Conservation (phyloP, 352 stramenopile genomes). For the Globisporangium nodosum region DNA sequence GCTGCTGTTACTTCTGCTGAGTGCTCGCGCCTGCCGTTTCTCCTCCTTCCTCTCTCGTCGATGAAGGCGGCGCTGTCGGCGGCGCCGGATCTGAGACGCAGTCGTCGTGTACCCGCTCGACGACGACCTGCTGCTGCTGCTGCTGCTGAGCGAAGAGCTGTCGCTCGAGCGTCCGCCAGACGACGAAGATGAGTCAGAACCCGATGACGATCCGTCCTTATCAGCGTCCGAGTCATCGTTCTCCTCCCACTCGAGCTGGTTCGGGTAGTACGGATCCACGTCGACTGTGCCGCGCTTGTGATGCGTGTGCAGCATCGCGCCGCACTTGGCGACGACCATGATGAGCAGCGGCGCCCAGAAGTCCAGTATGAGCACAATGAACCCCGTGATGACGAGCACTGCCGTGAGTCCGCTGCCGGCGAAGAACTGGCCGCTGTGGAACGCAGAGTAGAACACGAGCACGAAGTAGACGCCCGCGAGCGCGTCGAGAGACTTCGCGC, state of each 20-base stretch:
- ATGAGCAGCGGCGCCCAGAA: constrained; percentile 63
- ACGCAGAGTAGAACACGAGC: constrained; percentile 62
- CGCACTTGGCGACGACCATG: constrained; percentile 59
- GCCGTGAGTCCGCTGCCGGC: constrained; percentile 28
- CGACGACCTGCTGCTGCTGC: constrained; percentile 10
- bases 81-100: constrained; percentile 7
- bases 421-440: constrained; percentile 56
- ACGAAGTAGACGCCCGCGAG: constrained; percentile 54
- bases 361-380: constrained; percentile 51
- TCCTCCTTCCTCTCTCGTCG: constrained; percentile 3
- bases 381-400: constrained; percentile 35
- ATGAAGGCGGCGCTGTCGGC: not conserved
- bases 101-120: constrained; percentile 14
- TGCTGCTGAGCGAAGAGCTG: constrained; percentile 8
- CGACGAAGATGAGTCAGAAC: constrained; percentile 7
- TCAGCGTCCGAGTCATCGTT: constrained; percentile 20
- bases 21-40: not conserved
- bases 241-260: constrained; percentile 67
- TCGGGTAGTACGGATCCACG: constrained; percentile 58
- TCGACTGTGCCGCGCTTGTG: constrained; percentile 49
- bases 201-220: constrained; percentile 4
- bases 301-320: constrained; percentile 37
- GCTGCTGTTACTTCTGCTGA: not conserved
- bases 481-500: constrained; percentile 51
- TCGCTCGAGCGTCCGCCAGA: constrained; percentile 6